phyloP scores from a whole-genome alignment of 164 flowering plant species.

The Kalanchoe fedtschenkoi region DNA sequence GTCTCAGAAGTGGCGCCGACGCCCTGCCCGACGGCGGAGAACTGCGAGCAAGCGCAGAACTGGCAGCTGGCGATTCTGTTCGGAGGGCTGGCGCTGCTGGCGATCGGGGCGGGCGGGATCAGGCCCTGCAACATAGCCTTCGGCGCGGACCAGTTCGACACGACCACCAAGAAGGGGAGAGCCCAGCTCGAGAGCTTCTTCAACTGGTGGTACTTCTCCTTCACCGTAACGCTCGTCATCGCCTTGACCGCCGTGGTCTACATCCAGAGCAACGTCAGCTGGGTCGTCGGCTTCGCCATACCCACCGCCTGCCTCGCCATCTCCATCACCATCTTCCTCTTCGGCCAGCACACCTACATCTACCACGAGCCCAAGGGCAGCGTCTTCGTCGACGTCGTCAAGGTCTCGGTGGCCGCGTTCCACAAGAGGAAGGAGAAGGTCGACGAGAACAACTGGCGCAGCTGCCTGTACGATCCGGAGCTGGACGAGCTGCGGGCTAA shows the following conservation, averaged over 20 bases:
- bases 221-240: constrained; percentile 40
- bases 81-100: constrained; percentile 23
- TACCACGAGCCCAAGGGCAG: constrained; percentile 39
- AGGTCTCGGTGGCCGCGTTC: constrained; percentile 32
- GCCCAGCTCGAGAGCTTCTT: constrained; percentile 38
- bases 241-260: constrained; percentile 51
- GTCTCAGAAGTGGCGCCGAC: not conserved
- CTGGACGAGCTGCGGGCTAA: not conserved
- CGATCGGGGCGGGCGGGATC: constrained; percentile 51
- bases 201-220: constrained; percentile 66
- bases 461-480: constrained; percentile 24
- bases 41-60: constrained; percentile 19
- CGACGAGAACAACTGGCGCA: not conserved
- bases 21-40: not conserved
- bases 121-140: constrained; percentile 67
- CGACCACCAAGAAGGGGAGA: constrained; percentile 34
- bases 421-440: constrained; percentile 17
- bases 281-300: constrained; percentile 44
- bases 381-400: constrained; percentile 30
- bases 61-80: constrained; percentile 42
- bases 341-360: constrained; percentile 35
- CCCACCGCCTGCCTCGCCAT: constrained; percentile 34
- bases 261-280: constrained; percentile 48
- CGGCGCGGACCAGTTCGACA: constrained; percentile 68
- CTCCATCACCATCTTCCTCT: constrained; percentile 33